Conservation (phyloP, 768 basidiomycete genomes). For the Rhizopogon vesiculosus region DNA sequence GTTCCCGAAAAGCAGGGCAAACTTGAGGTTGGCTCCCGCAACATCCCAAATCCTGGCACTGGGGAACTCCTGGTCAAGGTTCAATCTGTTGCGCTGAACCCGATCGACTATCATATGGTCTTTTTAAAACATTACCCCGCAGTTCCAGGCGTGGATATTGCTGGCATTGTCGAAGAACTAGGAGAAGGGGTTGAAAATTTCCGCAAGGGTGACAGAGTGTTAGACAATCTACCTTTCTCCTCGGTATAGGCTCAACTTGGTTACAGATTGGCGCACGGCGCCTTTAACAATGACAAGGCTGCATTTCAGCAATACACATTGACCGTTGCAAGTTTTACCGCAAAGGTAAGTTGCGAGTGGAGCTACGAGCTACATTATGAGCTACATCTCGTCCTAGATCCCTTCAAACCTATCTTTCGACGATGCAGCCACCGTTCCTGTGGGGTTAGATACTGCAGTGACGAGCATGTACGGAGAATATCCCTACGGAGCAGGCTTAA, state of each 20-base stretch:
- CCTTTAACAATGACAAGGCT: constrained; percentile 21
- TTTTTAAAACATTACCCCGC: constrained; percentile 31
- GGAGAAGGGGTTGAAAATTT: constrained; percentile 33
- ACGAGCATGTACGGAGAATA: constrained; percentile 40
- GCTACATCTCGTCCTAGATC: constrained; percentile 25
- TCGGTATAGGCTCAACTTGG: constrained; percentile 13
- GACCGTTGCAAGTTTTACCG: constrained; percentile 24
- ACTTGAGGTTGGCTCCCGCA: constrained; percentile 23
- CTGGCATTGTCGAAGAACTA: constrained; percentile 35
- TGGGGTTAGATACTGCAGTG: constrained; percentile 40
- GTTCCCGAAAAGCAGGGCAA: constrained; percentile 19
- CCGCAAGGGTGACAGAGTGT: constrained; percentile 38
- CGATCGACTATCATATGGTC: constrained; percentile 35
- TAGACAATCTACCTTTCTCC: constrained; percentile 3
- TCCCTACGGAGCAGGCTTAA: constrained; percentile 32
- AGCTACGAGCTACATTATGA: too few relatives aligned
- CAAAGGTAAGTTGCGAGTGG: constrained; percentile 27
- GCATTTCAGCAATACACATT: constrained; percentile 39
- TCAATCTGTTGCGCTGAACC: constrained; percentile 38
- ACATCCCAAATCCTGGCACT: constrained; percentile 27
- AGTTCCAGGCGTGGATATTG: constrained; percentile 30
- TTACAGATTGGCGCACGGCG: constrained; percentile 28
- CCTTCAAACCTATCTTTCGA: constrained; percentile 40
- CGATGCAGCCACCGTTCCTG: constrained; percentile 41
- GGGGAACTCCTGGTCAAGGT: constrained; percentile 40